Evolutionary conservation across 495 filamentous ascomycete genomes (phyloP), one percentile per base, ranked within the genome.

Genomic region (Daldinia caldariorum): DNA sequence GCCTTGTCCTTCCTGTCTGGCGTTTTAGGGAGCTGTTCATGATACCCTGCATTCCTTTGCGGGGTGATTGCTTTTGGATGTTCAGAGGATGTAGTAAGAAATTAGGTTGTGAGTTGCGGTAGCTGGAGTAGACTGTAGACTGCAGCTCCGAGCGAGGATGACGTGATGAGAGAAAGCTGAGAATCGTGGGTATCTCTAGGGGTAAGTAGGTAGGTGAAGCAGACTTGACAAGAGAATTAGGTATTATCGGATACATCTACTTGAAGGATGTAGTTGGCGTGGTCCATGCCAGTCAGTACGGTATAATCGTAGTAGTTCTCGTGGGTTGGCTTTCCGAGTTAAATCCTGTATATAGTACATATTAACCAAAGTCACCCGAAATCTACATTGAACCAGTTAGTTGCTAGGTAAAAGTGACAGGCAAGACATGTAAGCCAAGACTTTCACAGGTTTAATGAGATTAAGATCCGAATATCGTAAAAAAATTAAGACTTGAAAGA

Each of bases 21-120:
- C 66, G 74, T 74, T 74, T 34, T 38, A 53, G 68, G 61, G 41
- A 55, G 49, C 37, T 58, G 59, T 34, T 51, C 10, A 65, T 61
- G 67, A 74, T 76, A 76, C 71, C 71, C 68, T 74, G 63, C 71
- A 64, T 58, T 8, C 57, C 66, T 60, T 68, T 72, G 67, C 60
- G 71, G 68, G 74, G 65, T 50, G 50, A 32, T 41, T 63, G 49
- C 43, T 69, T 57, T 26, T 55, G 20, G 16, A 49, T 72, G n/a
- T 50, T 53, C 18, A 47, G 16, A 38, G 13, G 35, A 34, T 56
- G n/a, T 12, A 41, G 31, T 12, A 53, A 37, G 31, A 54, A 50
- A 32, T n/a, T 50, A 20, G 14, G 34, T 39, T 47, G 43, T 12
- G 20, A 47, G 43, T 18, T 10, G 13, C 47, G 6, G 16, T 50